Evolutionary conservation across 2,329 filamentous ascomycete species (phyloP).

Genomic region (Aspergillus uvarum): DNA sequence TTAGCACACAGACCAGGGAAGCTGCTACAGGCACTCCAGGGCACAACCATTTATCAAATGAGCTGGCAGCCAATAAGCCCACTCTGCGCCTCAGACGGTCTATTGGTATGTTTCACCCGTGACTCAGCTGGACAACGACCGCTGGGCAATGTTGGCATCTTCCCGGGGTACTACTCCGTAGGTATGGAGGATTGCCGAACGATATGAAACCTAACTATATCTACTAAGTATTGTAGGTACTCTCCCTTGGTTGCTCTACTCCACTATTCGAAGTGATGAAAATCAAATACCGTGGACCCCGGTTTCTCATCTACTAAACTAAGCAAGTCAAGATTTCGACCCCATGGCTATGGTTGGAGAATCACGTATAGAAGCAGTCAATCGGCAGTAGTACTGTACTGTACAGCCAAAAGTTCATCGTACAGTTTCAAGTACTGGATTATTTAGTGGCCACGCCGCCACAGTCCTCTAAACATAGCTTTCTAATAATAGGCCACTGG

Average conservation of each 20-base stretch:
- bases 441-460: neutral
- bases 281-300: neutral
- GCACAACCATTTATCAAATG: conserved; percentile 15
- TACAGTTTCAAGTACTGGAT: neutral
- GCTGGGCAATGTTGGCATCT: neutral
- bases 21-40: conserved; percentile 22
- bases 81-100: conserved; percentile 24
- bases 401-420: neutral
- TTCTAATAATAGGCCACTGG: conserved; percentile 5
- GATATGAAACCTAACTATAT: neutral
- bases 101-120: conserved; percentile 26
- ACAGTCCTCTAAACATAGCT: conserved; percentile 6
- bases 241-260: neutral
- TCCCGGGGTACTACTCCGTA: neutral
- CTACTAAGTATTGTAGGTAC: neutral
- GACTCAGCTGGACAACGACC: conserved; percentile 9
- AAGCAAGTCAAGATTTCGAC: neutral
- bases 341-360: conserved; percentile 1
- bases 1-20: conserved; percentile 24
- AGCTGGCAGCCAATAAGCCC: conserved; percentile 26
- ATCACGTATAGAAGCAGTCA: neutral
- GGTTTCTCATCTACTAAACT: neutral
- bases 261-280: neutral
- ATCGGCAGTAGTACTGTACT: no score
- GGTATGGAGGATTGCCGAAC: neutral